A percentile compares a stretch with the other conserved stretches of the same genome.
phyloP scores from a whole-genome alignment of 768 basidiomycete species.

The Harrya chromipes region DNA sequence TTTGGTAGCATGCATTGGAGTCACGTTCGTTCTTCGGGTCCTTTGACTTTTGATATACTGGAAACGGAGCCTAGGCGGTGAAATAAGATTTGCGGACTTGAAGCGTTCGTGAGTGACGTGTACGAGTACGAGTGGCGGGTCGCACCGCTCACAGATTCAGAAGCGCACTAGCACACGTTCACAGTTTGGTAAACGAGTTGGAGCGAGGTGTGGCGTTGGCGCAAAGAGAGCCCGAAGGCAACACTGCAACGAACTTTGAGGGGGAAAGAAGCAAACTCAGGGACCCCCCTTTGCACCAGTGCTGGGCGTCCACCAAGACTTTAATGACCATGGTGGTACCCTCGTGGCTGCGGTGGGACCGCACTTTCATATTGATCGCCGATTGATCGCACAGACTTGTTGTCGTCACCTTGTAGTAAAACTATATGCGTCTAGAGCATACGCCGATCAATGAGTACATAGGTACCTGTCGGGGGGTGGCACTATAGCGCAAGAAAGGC shows the following conservation, averaged over 20 bases:
- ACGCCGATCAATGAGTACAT: too few species aligned
- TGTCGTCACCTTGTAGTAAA: too few species aligned
- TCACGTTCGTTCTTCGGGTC: not conserved
- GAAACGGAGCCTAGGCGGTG: constrained; percentile 9
- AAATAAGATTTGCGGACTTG: constrained; percentile 7
- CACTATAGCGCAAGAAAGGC: too few species aligned
- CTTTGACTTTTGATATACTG: constrained; percentile 1
- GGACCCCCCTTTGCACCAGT: too few species aligned
- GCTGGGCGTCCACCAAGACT: too few species aligned
- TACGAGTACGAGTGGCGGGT: not conserved
- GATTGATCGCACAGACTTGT: constrained; percentile 8
- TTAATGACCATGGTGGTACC: constrained; percentile 1
- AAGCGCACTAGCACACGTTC: not conserved
- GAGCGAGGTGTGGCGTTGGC: not conserved
- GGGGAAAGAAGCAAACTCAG: constrained; percentile 2
- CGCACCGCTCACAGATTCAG: not conserved
- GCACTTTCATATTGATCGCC: constrained; percentile 8
- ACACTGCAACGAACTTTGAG: constrained; percentile 19
- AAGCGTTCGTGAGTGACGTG: not conserved
- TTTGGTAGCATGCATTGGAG: too few species aligned
- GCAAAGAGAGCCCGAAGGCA: constrained; percentile 1
- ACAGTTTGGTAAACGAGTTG: not conserved
- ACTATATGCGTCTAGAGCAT: too few species aligned
- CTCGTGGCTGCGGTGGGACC: constrained; percentile 13
- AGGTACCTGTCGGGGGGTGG: too few species aligned